Evolutionary conservation across 2,329 filamentous ascomycete species (phyloP).

Genomic region (Penicillium glabrum): DNA sequence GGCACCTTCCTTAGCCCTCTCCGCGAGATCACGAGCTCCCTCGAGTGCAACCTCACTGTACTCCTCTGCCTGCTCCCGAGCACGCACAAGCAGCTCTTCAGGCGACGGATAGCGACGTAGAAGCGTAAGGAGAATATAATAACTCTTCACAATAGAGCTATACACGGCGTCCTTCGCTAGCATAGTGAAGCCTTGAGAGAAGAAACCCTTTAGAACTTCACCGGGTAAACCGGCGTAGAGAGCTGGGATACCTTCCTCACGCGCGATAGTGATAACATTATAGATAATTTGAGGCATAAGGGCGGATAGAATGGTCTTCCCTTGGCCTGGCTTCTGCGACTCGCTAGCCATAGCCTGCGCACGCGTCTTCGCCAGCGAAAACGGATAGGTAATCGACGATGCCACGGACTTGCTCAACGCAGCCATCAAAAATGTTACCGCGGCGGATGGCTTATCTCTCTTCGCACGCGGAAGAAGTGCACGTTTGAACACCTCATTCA

Average conservation of each 20-base stretch:
- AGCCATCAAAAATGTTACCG: constrained; percentile 65
- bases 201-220: constrained; percentile 79
- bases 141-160: constrained; percentile 67
- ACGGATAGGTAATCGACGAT: constrained; percentile 76
- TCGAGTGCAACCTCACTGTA: constrained; percentile 42
- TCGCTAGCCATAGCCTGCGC: constrained; percentile 58
- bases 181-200: constrained; percentile 85
- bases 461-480: constrained; percentile 56
- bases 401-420: constrained; percentile 77
- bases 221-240: constrained; percentile 75
- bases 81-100: constrained; percentile 39
- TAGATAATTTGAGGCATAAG: constrained; percentile 59
- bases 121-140: constrained; percentile 62
- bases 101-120: constrained; percentile 47
- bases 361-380: constrained; percentile 79
- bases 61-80: constrained; percentile 42
- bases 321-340: constrained; percentile 1
- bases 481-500: constrained; percentile 71
- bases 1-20: constrained; percentile 28
- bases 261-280: constrained; percentile 58
- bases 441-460: constrained; percentile 53
- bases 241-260: constrained; percentile 64
- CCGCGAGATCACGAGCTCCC: constrained; percentile 36
- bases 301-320: constrained; percentile 7
- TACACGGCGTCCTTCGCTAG: constrained; percentile 79